Percentiles rank a stretch among this genome's conserved stretches.
phyloP scores from a whole-genome alignment of 208 protist species.

The Angomonas ambiguus region DNA sequence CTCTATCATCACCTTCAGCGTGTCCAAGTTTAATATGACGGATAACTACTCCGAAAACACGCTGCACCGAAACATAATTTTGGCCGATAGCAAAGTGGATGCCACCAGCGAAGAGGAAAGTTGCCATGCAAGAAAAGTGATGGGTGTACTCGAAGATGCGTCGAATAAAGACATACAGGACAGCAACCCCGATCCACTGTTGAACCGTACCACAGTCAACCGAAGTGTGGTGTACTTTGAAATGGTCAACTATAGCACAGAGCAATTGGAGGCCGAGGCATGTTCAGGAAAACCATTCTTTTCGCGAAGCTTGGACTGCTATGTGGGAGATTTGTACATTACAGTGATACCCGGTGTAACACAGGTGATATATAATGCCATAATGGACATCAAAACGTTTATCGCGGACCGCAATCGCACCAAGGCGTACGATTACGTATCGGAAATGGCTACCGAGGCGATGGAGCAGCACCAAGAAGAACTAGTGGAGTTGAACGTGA shows the following conservation, averaged over 20 bases:
- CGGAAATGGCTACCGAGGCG: slow-evolving; percentile 32
- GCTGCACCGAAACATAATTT: not conserved
- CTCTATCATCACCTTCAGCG: not conserved
- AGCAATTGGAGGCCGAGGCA: not conserved
- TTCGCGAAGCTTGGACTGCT: slow-evolving; percentile 36
- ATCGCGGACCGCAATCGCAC: slow-evolving; percentile 64
- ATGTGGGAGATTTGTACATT: slow-evolving; percentile 43
- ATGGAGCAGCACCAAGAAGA: slow-evolving; percentile 22
- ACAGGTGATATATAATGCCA: slow-evolving; percentile 27
- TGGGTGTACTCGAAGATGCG: not conserved
- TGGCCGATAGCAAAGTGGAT: not conserved
- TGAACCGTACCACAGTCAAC: not conserved
- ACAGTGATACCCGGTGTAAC: slow-evolving; percentile 62
- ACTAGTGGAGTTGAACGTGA: slow-evolving; percentile 60
- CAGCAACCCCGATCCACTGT: not conserved
- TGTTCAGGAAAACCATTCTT: slow-evolving; percentile 19
- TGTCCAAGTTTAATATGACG: not conserved
- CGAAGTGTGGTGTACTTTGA: not conserved
- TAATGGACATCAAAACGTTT: slow-evolving; percentile 44
- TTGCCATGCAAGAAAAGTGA: not conserved
- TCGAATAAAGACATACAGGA: not conserved
- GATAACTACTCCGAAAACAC: not conserved
- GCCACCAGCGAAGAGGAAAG: not conserved
- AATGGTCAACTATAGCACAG: not conserved
- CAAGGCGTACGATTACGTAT: slow-evolving; percentile 71